Base-by-base conservation (phyloP, 805 yeast genomes). In the Ogataea pini region DNA sequence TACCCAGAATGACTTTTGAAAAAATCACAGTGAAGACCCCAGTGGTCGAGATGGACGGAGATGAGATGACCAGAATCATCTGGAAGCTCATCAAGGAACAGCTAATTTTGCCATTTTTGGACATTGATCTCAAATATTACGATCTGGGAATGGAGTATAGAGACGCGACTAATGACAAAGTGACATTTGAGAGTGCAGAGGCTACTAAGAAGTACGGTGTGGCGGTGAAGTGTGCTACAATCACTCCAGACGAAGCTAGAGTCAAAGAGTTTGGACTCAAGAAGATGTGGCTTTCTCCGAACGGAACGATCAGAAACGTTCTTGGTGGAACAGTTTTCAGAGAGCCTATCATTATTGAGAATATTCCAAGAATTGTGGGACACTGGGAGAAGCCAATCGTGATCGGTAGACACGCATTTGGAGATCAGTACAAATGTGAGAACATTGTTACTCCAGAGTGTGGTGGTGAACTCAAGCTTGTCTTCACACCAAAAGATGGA, bases 271-370 rank as follows among this genome's bases (percentile, higher is more conserved):
- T 89, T 71, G 73, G 79, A 48, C 78, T 92, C 69, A 90, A 92
- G 75, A 86, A 90, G 70, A 92, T 92, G 98, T 92, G 97, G 97
- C 78, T 86, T 51, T 89, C 96, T 13, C 98, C 98, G 55, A 92
- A 92, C 71, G 98, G 98, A 51, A 92, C 98, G 43, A 88, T 92
- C 68, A 85, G 98, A 73, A 92, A 92, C 75, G 85, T 92, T 53
- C 75, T 92, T 51, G 97, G 97, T 43, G 98, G 98, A 51, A 92
- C 97, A 24, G 96, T 92, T 39, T 92, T 92, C 79, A 82, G 98
- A 64, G 98, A 91, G 72, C 96, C 97, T 53, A 92, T 92, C 67
- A 89, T 92, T 46, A 89, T 92, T 61, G 69, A 63, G 28, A 89
- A 89, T 49, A 86, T 92, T 61, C 98, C 98, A 48, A 77, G 96